Base-by-base conservation (phyloP, 1,284 basidiomycete species). In the Kwoniella shivajii region DNA sequence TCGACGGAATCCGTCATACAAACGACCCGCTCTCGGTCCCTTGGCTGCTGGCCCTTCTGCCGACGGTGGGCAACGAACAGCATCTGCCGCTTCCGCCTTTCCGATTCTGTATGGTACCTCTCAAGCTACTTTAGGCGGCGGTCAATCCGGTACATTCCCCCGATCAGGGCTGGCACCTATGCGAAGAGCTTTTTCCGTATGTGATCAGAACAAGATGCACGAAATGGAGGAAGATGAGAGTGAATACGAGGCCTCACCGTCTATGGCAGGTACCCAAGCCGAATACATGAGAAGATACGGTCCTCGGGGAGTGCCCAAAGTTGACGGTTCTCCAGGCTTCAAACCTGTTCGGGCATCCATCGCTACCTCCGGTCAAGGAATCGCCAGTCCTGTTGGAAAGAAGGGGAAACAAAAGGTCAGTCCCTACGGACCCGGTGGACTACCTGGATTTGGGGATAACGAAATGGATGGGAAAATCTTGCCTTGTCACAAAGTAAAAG, bases 401-500 rank as follows among this genome's bases (percentile, higher is more conserved):
- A 67, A 64, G 39, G 55, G 59, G 29, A 68, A 65, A 53, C 51
- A 53, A 45, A 65, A 63, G 50, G 44, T 45, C 7, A 67, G 63
- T 48, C 64, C 63, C 10, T 67, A 65, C 54, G 67, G 63, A 4
- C 54, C 58, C n/a, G 60, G 66, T 31, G 86, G 85, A 24, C 70
- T 89, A 58, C 85, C 86, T 51, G 87, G 90, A 0, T 94, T 94
- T 73, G 89, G 92, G n/a, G 89, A 92, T 67, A 92, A 92, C 68
- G 93, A 97, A 75, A 85, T 88, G 24, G 83, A 88, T 61, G 92
- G 93, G 44, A 99, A 99, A 80, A 84, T 95, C 58, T 77, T 99
- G 53, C 94, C 95, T 18, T 99, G 95, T 78, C 89, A 92, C 73
- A 86, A 87, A 51, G 93, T 96, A 54, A 87, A 88, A 54, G 91